These are phyloP conservation scores for Jackrogersella minutella DNA, from an alignment of 495 filamentous ascomycete genomes.

Conservation along the genomic window DNA sequence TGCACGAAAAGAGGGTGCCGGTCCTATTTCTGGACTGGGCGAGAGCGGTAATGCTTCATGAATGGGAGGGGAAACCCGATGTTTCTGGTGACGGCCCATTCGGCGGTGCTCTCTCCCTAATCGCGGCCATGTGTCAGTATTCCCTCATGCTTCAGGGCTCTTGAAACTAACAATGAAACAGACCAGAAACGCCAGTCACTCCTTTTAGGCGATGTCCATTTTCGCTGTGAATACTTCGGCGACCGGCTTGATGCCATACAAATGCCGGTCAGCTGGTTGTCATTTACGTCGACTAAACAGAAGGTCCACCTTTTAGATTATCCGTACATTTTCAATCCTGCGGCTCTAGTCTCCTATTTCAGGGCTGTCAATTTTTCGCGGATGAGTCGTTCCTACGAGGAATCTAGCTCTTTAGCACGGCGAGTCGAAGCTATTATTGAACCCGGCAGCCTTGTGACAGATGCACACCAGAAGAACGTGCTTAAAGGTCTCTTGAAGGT, in stretches of 20 bases:
- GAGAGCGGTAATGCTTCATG: conserved; percentile 73
- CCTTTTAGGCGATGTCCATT: conserved; percentile 70
- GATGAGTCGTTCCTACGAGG: conserved; percentile 81
- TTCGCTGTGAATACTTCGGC: conserved; percentile 76
- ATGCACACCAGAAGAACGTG: conserved; percentile 52
- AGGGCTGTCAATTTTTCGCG: conserved; percentile 84
- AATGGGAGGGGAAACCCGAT: conserved; percentile 79
- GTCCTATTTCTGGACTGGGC: conserved; percentile 78
- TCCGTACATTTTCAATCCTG: conserved; percentile 79
- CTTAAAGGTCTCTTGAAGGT: conserved; percentile 69
- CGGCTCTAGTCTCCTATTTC: conserved; percentile 81
- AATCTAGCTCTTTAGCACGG: conserved; percentile 68
- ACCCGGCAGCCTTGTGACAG: conserved; percentile 55
- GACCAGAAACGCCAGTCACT: conserved; percentile 69
- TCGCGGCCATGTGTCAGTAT: conserved; percentile 74
- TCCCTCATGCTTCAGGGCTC: not conserved
- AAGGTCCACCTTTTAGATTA: conserved; percentile 80
- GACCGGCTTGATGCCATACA: conserved; percentile 79
- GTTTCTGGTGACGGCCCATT: conserved; percentile 70
- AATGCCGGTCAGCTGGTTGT: conserved; percentile 80
- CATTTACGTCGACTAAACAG: conserved; percentile 62
- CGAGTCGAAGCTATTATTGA: conserved; percentile 67
- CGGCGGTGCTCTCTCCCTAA: conserved; percentile 75
- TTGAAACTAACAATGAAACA: conserved; percentile 39
- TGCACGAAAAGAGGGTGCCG: conserved; percentile 62